Evolutionary conservation across 2,329 filamentous ascomycete species (phyloP).

Genomic region (Byssoonygena ceratinophila): DNA sequence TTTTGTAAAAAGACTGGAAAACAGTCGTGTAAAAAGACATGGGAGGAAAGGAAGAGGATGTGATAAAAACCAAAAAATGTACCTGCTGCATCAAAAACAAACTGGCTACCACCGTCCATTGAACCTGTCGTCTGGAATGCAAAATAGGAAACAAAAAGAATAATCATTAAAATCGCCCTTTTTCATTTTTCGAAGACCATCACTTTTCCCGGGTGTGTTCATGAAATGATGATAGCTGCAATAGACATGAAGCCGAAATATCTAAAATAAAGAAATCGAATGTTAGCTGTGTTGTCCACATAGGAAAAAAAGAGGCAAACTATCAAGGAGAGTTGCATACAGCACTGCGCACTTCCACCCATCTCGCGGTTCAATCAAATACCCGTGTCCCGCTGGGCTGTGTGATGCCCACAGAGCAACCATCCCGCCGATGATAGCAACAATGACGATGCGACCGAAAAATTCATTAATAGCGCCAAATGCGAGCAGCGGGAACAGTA

Average conservation of each 20-base stretch:
- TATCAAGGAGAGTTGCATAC: constrained; percentile 21
- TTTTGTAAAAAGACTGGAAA: not conserved
- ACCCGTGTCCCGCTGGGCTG: constrained; percentile 27
- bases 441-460: constrained; percentile 47
- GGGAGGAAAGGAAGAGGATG: constrained; percentile 1
- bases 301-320: too few relatives aligned
- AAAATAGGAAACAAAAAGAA: not conserved
- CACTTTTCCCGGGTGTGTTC: too few relatives aligned
- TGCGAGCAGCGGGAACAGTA: constrained; percentile 49
- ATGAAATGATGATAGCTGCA: constrained; percentile 32
- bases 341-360: constrained; percentile 32
- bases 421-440: constrained; percentile 43
- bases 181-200: too few relatives aligned
- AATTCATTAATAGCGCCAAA: constrained; percentile 50
- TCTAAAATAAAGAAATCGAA: constrained; percentile 21
- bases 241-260: constrained; percentile 34
- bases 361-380: constrained; percentile 30
- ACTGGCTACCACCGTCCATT: not conserved
- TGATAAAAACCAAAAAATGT: not conserved
- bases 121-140: too few relatives aligned
- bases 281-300: not conserved
- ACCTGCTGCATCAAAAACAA: too few relatives aligned
- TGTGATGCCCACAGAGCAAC: constrained; percentile 34
- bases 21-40: constrained; percentile 4
- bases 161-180: not conserved